Base-by-base conservation (phyloP, 2,329 filamentous ascomycete species). In the Exophiala alcalophila region DNA sequence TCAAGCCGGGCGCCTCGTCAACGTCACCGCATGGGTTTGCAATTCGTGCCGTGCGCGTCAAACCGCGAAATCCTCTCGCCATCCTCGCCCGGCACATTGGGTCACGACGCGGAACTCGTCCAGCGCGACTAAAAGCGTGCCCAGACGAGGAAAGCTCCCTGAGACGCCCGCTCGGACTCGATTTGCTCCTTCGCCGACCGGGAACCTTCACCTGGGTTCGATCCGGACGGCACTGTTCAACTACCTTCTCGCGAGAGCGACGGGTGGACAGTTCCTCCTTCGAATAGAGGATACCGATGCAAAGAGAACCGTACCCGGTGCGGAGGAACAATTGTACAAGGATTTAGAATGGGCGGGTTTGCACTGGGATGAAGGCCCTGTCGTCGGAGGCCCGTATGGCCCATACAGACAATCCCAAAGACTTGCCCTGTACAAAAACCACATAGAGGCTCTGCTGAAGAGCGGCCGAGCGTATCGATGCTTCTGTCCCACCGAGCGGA, bases 171-270 rank as follows among this genome's bases (percentile, higher is more conserved):
- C 80, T 46, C 74, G 87, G 62, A 87, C 92, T 12, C 83, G 92
- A 32, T 98, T 98, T 65, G 92, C 94, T 1, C 92, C 92, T 0
- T 97, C 92, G 1, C 92, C 92, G 0, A 98, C 92, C 0, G 92
- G 92, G 1, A 90, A 91, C 58, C 74, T 98, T 16, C 92, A 98
- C 65, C 73, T 98, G 9, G 92, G 92, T 3, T 95, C 90, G 0
- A 66, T 98, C 24, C 77, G 92, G 45, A 98, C 92, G 0, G 94
- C 94, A 0, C 67, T 98, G n/a, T 97, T 89, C 70, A 97, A 95
- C 59, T 96, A 91, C 55, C 71, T 98, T 4, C 74, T 94, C n/a
- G 90, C 92, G 0, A 86, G 83, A 58, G 80, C 84, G 2, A 95
- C 92, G 0, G 83, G 84, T 4, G 92, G 92, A 5, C 84, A 94